A percentile compares a stretch with the other conserved stretches of the same genome.
Conservation (phyloP, 2,329 filamentous ascomycete genomes). For the Apiospora kogelbergensis region DNA sequence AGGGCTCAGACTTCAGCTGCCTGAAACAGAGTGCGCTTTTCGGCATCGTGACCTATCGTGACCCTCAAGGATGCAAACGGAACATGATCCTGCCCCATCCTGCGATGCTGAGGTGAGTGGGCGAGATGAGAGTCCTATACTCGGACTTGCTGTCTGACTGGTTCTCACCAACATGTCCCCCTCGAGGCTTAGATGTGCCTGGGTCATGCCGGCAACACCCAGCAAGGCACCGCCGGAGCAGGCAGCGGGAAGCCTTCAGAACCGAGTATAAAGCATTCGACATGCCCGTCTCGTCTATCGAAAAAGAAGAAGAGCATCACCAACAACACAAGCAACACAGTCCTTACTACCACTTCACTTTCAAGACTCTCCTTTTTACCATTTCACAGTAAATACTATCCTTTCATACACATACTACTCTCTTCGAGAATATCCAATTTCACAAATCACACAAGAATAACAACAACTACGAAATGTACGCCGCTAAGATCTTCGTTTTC, state of each 20-base stretch:
- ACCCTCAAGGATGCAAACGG: neutral
- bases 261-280: neutral
- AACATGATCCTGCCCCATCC: neutral
- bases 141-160: neutral
- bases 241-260: neutral
- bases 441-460: neutral
- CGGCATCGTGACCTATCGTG: no score
- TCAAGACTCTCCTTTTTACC: neutral
- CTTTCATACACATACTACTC: neutral
- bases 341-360: no score
- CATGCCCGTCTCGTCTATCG: neutral
- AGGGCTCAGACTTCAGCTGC: neutral
- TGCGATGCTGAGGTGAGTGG: neutral
- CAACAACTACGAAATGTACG: neutral
- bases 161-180: neutral
- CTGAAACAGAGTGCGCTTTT: neutral
- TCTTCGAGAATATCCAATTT: no score
- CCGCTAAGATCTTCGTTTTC: neutral
- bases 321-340: neutral
- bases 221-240: neutral
- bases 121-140: neutral
- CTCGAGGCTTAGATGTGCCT: neutral
- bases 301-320: neutral
- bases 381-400: neutral
- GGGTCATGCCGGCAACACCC: neutral